Percentiles rank a stretch among this genome's conserved stretches.
These are phyloP conservation scores for Urostyla sp. DNA, from an alignment of 73 alveolate species.

Conservation along the genomic window DNA sequence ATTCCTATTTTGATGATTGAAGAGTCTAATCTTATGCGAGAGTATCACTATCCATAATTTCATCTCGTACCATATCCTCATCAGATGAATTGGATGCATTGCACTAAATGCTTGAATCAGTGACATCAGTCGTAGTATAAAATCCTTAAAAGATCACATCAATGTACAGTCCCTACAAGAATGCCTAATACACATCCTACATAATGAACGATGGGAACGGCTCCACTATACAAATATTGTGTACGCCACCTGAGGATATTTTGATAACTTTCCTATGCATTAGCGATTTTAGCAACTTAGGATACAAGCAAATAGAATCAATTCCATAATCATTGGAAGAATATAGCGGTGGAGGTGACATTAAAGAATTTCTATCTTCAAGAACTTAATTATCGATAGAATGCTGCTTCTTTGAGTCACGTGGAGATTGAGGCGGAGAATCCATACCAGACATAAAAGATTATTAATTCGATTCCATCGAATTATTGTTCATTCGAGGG, in stretches of 20 bases:
- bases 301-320: slow-evolving; percentile 50
- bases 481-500: slow-evolving; percentile 54
- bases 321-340: slow-evolving; percentile 43
- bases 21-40: not conserved
- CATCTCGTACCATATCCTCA: slow-evolving; percentile 41
- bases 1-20: too few relatives aligned
- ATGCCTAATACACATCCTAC: slow-evolving; percentile 55
- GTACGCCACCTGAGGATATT: slow-evolving; percentile 83
- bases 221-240: slow-evolving; percentile 76
- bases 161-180: slow-evolving; percentile 55
- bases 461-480: slow-evolving; percentile 12
- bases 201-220: slow-evolving; percentile 66
- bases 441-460: slow-evolving; percentile 31
- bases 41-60: slow-evolving; percentile 18
- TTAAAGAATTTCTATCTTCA: not conserved
- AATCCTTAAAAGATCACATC: slow-evolving; percentile 67
- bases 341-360: slow-evolving; percentile 25
- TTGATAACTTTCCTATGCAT: slow-evolving; percentile 64
- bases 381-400: not conserved
- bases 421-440: slow-evolving; percentile 32
- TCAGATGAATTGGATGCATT: not conserved
- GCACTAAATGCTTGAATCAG: not conserved
- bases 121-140: slow-evolving; percentile 29
- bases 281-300: slow-evolving; percentile 65
- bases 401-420: not conserved